Conservation (phyloP, 768 basidiomycete species). For the Xerocomellus intermedius region DNA sequence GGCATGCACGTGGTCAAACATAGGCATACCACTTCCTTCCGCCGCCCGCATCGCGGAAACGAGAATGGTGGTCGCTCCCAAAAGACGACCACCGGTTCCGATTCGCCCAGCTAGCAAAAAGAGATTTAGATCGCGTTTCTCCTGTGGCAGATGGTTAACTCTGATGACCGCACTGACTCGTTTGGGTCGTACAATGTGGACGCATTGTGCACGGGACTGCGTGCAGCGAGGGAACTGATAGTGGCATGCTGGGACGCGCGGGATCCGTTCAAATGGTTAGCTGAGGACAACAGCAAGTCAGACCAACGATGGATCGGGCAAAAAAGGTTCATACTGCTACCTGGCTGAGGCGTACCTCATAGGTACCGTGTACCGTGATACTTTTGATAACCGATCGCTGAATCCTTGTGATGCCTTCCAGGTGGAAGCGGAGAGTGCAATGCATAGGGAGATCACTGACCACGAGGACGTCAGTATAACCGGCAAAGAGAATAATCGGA, state of each 20-base stretch:
- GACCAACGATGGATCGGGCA: background rate
- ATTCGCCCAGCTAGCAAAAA: conserved; percentile 16
- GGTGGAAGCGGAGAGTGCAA: background rate
- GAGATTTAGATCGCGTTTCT: background rate
- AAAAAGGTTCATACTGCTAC: background rate
- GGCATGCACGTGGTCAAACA: conserved; percentile 13
- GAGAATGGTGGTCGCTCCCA: background rate
- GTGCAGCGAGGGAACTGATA: background rate
- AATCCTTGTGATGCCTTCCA: background rate
- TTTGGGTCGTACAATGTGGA: background rate
- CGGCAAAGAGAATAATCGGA: background rate
- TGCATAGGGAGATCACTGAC: background rate
- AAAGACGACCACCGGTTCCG: conserved; percentile 3
- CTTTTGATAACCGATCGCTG: background rate
- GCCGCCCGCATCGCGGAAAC: conserved; percentile 2
- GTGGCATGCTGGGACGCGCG: background rate
- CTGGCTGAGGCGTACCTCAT: background rate
- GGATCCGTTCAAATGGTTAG: background rate
- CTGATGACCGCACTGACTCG: background rate
- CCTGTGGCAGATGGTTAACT: background rate
- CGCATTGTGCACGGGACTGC: background rate
- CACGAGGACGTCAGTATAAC: background rate
- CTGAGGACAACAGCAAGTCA: background rate
- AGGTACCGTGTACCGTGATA: background rate
- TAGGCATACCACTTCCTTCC: conserved; percentile 10